Evolutionary conservation across 2,329 filamentous ascomycete species (phyloP), one percentile per base, ranked within the genome.

Genomic region (Aschersonia sp.): DNA sequence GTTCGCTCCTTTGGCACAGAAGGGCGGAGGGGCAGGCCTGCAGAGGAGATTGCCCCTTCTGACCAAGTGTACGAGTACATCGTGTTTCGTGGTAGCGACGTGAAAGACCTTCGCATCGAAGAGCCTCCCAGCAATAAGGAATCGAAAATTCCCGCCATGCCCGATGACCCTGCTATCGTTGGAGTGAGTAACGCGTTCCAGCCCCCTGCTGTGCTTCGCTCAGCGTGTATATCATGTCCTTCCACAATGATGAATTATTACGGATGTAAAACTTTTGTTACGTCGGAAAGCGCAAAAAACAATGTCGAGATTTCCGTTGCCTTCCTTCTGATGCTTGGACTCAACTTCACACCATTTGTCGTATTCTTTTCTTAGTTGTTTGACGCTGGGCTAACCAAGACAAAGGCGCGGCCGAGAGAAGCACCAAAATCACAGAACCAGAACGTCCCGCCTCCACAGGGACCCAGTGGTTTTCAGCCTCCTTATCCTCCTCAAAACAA

Each of bases 271-370:
- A 69, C 70, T 76, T 45, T 74, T 78, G 63, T 75, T 73, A 78
- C 78, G 76, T 80, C 83, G 84, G 85, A 85, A 84, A 85, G 88
- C 88, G 89, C 89, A 94, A 82, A 80, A 72, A 88, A 84, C 77
- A 77, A 73, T 95, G 89, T 94, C 82, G 89, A 95, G 80, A 83
- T 85, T 83, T 95, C 89, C 89, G 89, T 95, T 96, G 89, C 89
- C 89, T 96, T 96, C 89, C 89, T 96, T 95, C 89, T 96, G 89
- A 95, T 81, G 43, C 32, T 12, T 47, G 50, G 47, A 49, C 47
- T 47, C 41, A 48, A 20, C 30, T 40, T 35, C 46, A 48, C 47
- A 50, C 47, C n/a, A 46, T 48, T 29, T 52, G 52, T 52, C 53
- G 44, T 9, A 4, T 28, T 5, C 40, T 12, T 29, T 4, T 30